Evolutionary conservation across 2,329 filamentous ascomycete species (phyloP).

Genomic region (Alternaria triticina): DNA sequence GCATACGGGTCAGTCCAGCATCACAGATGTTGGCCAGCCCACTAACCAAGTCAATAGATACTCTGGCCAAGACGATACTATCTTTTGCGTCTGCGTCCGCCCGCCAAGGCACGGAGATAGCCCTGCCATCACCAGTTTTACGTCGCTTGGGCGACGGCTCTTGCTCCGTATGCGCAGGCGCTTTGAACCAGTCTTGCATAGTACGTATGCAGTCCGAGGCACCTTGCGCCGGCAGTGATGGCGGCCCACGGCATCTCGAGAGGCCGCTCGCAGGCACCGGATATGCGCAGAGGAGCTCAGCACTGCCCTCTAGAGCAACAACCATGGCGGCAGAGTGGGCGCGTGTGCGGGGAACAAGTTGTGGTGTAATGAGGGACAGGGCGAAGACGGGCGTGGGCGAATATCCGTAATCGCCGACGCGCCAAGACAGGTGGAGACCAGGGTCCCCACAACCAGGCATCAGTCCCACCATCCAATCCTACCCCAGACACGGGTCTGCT

Average conservation of each 20-base stretch:
- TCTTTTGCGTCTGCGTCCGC: conserved; percentile 18
- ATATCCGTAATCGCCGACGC: conserved; percentile 17
- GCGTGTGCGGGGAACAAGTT: neutral
- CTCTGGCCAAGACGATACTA: conserved; percentile 39
- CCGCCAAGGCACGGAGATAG: neutral
- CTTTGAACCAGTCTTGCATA: conserved; percentile 25
- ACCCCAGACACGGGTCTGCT: neutral
- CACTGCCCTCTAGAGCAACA: conserved; percentile 25
- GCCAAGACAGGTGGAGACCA: conserved; percentile 24
- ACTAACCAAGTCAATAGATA: conserved; percentile 37
- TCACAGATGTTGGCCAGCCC: neutral
- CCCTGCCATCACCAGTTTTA: conserved; percentile 23
- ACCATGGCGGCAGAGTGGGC: conserved; percentile 13
- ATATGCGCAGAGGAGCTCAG: conserved; percentile 17
- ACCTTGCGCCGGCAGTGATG: conserved; percentile 13
- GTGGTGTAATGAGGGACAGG: neutral
- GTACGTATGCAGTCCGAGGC: conserved; percentile 14
- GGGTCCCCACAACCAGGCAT: conserved; percentile 14
- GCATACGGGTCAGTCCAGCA: conserved; percentile 5
- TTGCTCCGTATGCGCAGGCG: conserved; percentile 3
- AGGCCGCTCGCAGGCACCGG: neutral
- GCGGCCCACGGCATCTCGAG: neutral
- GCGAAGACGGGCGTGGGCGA: conserved; percentile 14
- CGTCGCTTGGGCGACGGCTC: conserved; percentile 37
- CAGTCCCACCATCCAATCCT: neutral